Conservation (phyloP, 352 stramenopile species). For the Phytophthora syringae region DNA sequence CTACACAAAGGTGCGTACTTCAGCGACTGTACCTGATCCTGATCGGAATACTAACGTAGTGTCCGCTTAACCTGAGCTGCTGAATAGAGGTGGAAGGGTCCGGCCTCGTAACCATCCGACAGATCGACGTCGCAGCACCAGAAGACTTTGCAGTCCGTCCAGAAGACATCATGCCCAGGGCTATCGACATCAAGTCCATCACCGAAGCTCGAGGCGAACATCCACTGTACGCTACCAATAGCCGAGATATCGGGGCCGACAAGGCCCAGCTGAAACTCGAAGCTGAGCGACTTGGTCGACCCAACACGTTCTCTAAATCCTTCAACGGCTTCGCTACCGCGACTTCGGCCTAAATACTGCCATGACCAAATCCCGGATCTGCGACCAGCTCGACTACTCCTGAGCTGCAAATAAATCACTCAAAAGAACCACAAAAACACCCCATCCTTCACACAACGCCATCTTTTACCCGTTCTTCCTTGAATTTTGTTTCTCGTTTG, state of each 20-base stretch:
- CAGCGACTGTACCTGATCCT: neutral
- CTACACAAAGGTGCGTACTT: conserved; percentile 61
- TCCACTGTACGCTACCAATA: conserved; percentile 79
- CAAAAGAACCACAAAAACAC: conserved; percentile 9
- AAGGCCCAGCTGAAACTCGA: conserved; percentile 81
- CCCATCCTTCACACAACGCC: conserved; percentile 2
- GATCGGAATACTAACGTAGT: conserved; percentile 6
- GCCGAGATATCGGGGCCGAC: conserved; percentile 73
- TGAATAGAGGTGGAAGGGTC: conserved; percentile 62
- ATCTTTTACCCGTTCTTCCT: conserved; percentile 29
- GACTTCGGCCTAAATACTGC: conserved; percentile 85
- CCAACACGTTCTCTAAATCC: conserved; percentile 82
- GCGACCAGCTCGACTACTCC: conserved; percentile 74
- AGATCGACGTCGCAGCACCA: conserved; percentile 60
- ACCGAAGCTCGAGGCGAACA: conserved; percentile 66
- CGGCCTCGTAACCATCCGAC: conserved; percentile 56
- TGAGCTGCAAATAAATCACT: conserved; percentile 22
- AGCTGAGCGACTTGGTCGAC: conserved; percentile 60
- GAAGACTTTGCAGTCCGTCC: conserved; percentile 57
- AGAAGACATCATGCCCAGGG: conserved; percentile 56
- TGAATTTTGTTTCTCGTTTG: conserved; percentile 26
- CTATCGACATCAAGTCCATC: conserved; percentile 68
- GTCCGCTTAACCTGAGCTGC: neutral
- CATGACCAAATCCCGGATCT: conserved; percentile 83
- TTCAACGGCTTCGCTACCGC: conserved; percentile 89